A percentile compares a stretch with the other conserved stretches of the same genome.
phyloP scores from a whole-genome alignment of 2,329 filamentous ascomycete genomes.

The Ilyonectria mors-panacis region DNA sequence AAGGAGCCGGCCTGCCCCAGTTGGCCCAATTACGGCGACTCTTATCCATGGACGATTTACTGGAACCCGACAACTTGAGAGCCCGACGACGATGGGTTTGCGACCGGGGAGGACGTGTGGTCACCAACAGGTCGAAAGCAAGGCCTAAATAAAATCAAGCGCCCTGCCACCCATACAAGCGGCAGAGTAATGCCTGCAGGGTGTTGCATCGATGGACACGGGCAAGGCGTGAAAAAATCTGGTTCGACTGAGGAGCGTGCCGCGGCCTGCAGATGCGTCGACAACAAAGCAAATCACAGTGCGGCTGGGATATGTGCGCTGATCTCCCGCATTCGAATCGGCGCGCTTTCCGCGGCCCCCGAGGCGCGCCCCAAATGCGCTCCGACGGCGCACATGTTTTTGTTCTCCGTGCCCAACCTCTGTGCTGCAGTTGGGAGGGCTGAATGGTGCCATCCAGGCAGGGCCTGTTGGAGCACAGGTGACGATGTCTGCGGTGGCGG shows the following conservation, averaged over 20 bases:
- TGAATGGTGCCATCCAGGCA: conserved; percentile 13
- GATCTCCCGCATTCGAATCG: conserved; percentile 46
- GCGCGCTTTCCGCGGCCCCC: conserved; percentile 37
- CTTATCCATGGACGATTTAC: conserved; percentile 28
- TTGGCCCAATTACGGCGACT: conserved; percentile 31
- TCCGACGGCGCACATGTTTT: conserved; percentile 11
- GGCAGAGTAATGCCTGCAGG: conserved; percentile 28
- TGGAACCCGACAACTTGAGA: conserved; percentile 13
- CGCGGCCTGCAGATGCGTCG: conserved; percentile 42
- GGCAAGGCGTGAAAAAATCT: conserved; percentile 32
- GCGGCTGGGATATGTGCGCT: conserved; percentile 34
- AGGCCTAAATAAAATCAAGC: background rate
- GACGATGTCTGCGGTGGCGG: background rate
- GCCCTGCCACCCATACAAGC: conserved; percentile 21
- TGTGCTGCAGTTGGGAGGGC: conserved; percentile 32
- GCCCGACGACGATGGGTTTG: background rate
- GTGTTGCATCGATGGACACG: conserved; percentile 29
- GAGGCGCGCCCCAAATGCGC: conserved; percentile 24
- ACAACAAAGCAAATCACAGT: conserved; percentile 41
- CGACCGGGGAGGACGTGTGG: conserved; percentile 12
- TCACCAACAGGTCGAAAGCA: conserved; percentile 9
- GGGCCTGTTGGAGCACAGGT: background rate
- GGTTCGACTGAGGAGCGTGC: conserved; percentile 36
- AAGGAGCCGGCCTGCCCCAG: conserved; percentile 24
- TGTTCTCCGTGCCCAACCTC: conserved; percentile 26